Evolutionary conservation across 257 asterid genomes (phyloP).

Genomic region (Solanum bulbocastanum): DNA sequence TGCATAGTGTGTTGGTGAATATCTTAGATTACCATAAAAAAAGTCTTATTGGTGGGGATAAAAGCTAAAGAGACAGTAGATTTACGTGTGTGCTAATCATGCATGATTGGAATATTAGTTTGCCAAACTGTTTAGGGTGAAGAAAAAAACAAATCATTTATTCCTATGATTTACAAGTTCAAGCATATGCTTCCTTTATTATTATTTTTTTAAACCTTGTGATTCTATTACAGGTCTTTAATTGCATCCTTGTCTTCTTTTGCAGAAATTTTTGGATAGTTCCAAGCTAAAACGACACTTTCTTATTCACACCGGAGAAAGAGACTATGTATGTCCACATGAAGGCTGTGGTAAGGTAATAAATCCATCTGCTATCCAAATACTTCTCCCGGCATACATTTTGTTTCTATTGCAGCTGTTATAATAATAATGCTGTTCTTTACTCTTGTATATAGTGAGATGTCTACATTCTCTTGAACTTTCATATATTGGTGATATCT

Average conservation of each 20-base stretch:
- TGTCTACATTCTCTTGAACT: background rate
- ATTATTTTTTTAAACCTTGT: background rate
- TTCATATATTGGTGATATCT: background rate
- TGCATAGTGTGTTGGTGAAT: background rate
- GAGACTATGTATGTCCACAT: conserved; percentile 93
- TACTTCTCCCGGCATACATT: background rate
- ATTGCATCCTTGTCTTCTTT: conserved; percentile 7
- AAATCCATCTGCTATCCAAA: background rate
- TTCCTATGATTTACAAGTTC: background rate
- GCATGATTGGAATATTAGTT: background rate
- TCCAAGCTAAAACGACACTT: conserved; percentile 94
- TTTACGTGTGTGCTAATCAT: background rate
- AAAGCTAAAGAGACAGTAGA: background rate
- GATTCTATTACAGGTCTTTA: background rate
- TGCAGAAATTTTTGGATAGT: conserved; percentile 98
- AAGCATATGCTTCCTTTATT: background rate
- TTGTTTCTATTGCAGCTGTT: background rate
- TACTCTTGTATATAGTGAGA: background rate
- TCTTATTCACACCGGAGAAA: conserved; percentile 93
- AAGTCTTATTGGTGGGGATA: background rate
- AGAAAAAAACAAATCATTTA: background rate
- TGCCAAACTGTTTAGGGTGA: background rate
- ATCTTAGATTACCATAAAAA: background rate
- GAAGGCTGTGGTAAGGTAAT: conserved; percentile 99
- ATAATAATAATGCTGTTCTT: background rate